Evolutionary conservation across 345 rosid genomes (phyloP).

Genomic region (Hirschfeldia incana): DNA sequence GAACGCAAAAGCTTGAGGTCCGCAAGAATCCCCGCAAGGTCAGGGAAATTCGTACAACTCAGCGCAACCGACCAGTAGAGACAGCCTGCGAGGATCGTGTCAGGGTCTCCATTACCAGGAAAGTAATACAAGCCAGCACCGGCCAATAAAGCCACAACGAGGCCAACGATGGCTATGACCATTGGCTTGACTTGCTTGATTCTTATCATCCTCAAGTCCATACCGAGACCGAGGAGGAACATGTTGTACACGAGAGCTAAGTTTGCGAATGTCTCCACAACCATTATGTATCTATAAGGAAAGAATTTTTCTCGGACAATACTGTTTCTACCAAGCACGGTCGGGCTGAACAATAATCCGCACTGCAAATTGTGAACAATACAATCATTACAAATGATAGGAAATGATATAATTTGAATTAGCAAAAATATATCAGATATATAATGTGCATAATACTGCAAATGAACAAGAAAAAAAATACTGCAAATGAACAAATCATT

Average conservation of each 20-base stretch:
- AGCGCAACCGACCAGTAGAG: conserved; percentile 55
- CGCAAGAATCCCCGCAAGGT: conserved; percentile 53
- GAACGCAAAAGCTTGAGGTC: conserved; percentile 69
- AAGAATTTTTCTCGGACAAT: background rate
- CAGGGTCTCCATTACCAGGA: conserved; percentile 1
- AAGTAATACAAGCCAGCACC: conserved; percentile 43
- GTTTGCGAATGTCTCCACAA: conserved; percentile 54
- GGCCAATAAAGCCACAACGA: conserved; percentile 37
- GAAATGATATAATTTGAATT: background rate
- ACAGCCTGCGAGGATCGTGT: conserved; percentile 28
- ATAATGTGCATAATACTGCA: background rate
- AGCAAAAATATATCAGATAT: background rate
- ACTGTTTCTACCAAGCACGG: background rate
- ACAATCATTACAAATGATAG: background rate
- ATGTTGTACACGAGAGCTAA: conserved; percentile 51
- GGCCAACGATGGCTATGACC: conserved; percentile 45
- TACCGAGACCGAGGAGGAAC: conserved; percentile 65
- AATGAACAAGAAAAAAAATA: background rate
- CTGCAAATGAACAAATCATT: background rate
- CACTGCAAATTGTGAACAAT: conserved; percentile 36
- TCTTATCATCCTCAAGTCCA: conserved; percentile 50
- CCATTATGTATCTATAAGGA: conserved; percentile 38
- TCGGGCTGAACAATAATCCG: conserved; percentile 54
- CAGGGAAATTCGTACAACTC: conserved; percentile 61
- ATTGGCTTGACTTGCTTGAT: conserved; percentile 34